phyloP scores from a whole-genome alignment of 495 filamentous ascomycete species.

The Xylaria curta region DNA sequence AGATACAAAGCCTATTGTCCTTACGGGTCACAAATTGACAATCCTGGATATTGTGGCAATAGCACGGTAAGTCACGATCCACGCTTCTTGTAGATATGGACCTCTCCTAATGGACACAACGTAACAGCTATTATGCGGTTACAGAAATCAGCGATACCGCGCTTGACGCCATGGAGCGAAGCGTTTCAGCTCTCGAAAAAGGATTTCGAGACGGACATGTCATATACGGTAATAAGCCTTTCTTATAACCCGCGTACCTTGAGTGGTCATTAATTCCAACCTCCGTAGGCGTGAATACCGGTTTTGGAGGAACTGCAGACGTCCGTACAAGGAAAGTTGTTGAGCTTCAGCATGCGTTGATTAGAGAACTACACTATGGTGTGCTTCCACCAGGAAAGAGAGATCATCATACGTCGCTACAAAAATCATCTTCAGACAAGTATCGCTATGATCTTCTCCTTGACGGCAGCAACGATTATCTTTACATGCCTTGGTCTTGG shows the following conservation, averaged over 20 bases:
- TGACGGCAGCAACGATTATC: constrained; percentile 25
- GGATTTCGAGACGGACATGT: constrained; percentile 4
- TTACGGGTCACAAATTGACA: background rate
- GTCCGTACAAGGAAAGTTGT: constrained; percentile 45
- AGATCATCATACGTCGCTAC: background rate
- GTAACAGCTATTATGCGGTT: background rate
- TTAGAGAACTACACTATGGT: constrained; percentile 49
- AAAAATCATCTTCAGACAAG: background rate
- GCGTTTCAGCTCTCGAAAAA: background rate
- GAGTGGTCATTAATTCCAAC: background rate
- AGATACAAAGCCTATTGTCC: background rate
- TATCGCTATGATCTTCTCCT: constrained; percentile 45
- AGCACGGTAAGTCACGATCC: background rate
- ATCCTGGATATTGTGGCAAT: background rate
- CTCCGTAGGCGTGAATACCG: constrained; percentile 58
- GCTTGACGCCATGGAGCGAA: background rate
- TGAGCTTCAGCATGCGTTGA: constrained; percentile 54
- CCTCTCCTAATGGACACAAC: too few relatives aligned
- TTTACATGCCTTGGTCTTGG: constrained; percentile 51
- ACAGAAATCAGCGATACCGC: background rate
- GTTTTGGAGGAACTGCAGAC: constrained; percentile 65
- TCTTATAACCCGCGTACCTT: background rate
- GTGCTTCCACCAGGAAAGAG: constrained; percentile 8
- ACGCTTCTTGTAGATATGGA: background rate
- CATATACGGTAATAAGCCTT: constrained; percentile 14